Percentiles rank a stretch among this genome's conserved stretches.
Evolutionary conservation across 805 yeast species (phyloP).

Genomic region (Millerozyma miso): DNA sequence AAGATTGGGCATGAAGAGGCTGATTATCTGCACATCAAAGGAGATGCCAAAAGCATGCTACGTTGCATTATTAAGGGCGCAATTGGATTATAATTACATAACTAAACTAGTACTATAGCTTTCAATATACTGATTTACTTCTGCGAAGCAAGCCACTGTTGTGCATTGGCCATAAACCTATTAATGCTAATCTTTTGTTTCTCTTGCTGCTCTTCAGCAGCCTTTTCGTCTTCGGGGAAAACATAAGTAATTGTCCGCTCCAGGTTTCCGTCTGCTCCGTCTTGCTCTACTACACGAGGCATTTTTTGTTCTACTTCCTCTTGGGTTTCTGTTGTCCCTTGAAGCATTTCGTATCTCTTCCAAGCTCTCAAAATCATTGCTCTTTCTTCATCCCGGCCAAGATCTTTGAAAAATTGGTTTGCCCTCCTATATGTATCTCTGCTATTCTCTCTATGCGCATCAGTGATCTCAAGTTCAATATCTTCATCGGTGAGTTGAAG

Average conservation of each 20-base stretch:
- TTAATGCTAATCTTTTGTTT: slow-evolving; percentile 20
- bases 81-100: too few relatives aligned
- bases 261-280: slow-evolving; percentile 40
- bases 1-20: too few relatives aligned
- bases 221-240: slow-evolving; percentile 58
- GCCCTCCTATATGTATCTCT: slow-evolving; percentile 58
- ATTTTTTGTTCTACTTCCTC: slow-evolving; percentile 38
- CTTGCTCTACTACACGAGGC: slow-evolving; percentile 51
- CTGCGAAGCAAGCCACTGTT: slow-evolving; percentile 17
- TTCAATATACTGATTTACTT: neutral
- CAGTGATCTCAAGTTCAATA: slow-evolving; percentile 48
- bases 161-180: slow-evolving; percentile 41
- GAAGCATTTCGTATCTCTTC: slow-evolving; percentile 56
- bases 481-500: slow-evolving; percentile 46
- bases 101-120: too few relatives aligned
- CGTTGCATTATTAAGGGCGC: too few relatives aligned
- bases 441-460: slow-evolving; percentile 46
- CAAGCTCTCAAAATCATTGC: slow-evolving; percentile 55
- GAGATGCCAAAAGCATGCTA: too few relatives aligned
- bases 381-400: slow-evolving; percentile 39
- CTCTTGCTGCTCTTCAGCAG: slow-evolving; percentile 5
- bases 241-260: slow-evolving; percentile 57
- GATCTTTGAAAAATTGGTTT: slow-evolving; percentile 36
- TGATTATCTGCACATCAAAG: too few relatives aligned
- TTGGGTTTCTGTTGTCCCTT: slow-evolving; percentile 48